These are phyloP conservation scores for Talaromyces sp. DNA, from an alignment of 2,329 filamentous ascomycete species.

Conservation along the genomic window DNA sequence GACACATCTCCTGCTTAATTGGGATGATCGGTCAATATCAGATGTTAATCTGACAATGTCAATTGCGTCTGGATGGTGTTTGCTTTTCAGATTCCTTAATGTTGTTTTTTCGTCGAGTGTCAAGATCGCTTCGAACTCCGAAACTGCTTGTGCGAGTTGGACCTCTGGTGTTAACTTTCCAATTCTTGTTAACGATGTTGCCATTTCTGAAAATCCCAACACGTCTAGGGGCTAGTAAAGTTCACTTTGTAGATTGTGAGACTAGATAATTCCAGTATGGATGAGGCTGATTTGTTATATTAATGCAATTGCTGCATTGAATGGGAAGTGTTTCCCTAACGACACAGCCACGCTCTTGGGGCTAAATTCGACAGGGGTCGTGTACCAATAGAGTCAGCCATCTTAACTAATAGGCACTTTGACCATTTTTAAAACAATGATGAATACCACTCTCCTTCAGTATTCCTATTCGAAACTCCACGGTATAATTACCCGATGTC, in stretches of 20 bases:
- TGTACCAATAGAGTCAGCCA: background rate
- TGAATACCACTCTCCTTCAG: background rate
- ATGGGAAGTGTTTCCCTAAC: background rate
- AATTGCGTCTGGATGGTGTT: background rate
- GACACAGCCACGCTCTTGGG: background rate
- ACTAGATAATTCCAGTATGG: background rate
- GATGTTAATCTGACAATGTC: conserved; percentile 7
- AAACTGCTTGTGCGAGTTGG: conserved; percentile 6
- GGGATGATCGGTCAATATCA: conserved; percentile 1
- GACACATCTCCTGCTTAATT: background rate
- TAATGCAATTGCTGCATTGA: background rate
- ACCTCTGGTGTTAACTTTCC: conserved; percentile 1
- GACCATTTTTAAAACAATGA: background rate
- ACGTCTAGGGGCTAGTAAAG: background rate
- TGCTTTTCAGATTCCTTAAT: background rate
- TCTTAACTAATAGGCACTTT: background rate
- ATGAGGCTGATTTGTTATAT: background rate
- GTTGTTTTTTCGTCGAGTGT: background rate
- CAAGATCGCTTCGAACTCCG: conserved; percentile 5
- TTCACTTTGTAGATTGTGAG: background rate
- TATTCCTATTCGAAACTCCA: too few species aligned
- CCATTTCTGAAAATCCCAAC: background rate
- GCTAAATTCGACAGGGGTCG: background rate
- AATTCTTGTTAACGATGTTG: background rate
- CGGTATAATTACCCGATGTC: too few species aligned